Evolutionary conservation across 495 filamentous ascomycete genomes (phyloP).

Genomic region (Paragyromitra xinjiangensis): DNA sequence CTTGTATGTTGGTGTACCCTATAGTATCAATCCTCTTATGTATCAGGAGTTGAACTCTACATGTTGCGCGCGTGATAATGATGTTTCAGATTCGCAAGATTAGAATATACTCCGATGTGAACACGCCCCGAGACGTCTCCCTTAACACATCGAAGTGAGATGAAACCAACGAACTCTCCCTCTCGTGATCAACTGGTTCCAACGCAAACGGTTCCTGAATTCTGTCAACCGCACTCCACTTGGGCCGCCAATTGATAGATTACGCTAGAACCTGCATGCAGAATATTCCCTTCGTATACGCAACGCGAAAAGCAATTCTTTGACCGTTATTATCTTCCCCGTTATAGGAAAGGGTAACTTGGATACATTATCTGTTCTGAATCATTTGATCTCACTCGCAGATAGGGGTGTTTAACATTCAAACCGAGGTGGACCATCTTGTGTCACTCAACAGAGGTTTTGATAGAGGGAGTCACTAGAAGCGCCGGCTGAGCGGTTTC

Average conservation of each 20-base stretch:
- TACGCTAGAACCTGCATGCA: constrained; percentile 9
- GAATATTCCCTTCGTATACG: background rate
- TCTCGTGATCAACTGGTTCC: background rate
- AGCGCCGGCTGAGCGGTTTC: background rate
- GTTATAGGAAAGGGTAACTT: background rate
- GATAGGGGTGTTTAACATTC: background rate
- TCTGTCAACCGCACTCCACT: background rate
- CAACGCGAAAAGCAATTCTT: background rate
- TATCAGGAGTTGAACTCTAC: constrained; percentile 8
- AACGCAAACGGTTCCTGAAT: constrained; percentile 1
- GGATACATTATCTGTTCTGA: background rate
- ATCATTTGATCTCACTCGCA: constrained; percentile 17
- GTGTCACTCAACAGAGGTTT: constrained; percentile 21
- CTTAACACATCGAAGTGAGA: constrained; percentile 5
- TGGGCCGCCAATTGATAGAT: background rate
- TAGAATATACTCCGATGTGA: constrained; percentile 26
- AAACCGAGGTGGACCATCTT: background rate
- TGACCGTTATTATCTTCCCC: background rate
- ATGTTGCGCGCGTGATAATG: constrained; percentile 20
- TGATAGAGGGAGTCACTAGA: background rate
- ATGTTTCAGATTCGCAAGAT: constrained; percentile 41
- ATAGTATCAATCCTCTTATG: background rate
- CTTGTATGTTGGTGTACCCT: background rate
- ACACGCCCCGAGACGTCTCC: constrained; percentile 18
- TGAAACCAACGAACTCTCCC: constrained; percentile 14